phyloP scores from a whole-genome alignment of 108 stramenopile genomes.

The Skeletonema costatum region DNA sequence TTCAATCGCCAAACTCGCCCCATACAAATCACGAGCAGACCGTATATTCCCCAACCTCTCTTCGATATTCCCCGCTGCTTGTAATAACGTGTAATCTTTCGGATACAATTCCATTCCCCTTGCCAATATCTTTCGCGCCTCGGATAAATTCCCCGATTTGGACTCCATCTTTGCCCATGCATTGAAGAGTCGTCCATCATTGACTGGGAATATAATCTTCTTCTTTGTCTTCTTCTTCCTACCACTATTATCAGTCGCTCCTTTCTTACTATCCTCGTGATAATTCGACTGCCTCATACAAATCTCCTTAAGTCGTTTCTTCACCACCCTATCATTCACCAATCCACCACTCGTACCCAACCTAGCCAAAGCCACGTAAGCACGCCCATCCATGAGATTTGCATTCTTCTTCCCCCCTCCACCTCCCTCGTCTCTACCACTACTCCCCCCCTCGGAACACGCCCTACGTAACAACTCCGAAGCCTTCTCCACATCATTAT shows the following conservation, averaged over 20 bases:
- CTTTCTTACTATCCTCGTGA: conserved; percentile 22
- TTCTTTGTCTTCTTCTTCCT: not conserved
- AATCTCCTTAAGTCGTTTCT: conserved; percentile 37
- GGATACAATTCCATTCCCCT: conserved; percentile 69
- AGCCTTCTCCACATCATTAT: conserved; percentile 53
- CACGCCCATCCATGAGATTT: conserved; percentile 55
- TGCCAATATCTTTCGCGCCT: conserved; percentile 64
- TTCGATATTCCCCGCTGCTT: conserved; percentile 86
- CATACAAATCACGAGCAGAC: conserved; percentile 66
- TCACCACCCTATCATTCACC: conserved; percentile 35
- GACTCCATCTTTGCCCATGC: conserved; percentile 82
- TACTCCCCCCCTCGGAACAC: conserved; percentile 2
- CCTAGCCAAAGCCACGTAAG: conserved; percentile 77
- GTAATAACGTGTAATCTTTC: conserved; percentile 64
- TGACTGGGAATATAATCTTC: conserved; percentile 24
- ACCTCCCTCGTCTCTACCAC: not conserved
- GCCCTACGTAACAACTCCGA: conserved; percentile 57
- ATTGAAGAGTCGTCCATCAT: conserved; percentile 84
- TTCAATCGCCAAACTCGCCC: conserved; percentile 60
- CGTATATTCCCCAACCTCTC: conserved; percentile 73
- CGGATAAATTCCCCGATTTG: conserved; percentile 46
- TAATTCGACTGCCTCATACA: conserved; percentile 36
- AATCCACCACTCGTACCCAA: conserved; percentile 56
- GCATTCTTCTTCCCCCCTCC: not conserved
- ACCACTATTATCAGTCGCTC: conserved; percentile 26